Conservation (phyloP, 345 rosid species). For the Citrus inodora region DNA sequence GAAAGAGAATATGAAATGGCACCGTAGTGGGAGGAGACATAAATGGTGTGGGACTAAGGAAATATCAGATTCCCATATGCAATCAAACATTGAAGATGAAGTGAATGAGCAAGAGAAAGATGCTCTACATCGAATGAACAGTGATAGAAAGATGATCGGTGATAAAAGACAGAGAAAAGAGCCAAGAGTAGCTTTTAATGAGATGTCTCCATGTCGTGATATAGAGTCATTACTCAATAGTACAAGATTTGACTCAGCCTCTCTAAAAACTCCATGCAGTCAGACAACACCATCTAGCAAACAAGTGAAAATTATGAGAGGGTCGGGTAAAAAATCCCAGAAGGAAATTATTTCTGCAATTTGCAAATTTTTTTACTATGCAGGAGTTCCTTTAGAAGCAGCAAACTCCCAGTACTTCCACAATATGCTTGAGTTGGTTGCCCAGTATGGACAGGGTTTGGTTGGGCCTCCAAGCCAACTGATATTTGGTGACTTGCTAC, state of each 20-base stretch:
- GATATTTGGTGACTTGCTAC: conserved; percentile 48
- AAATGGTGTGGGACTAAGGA: conserved; percentile 26
- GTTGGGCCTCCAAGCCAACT: conserved; percentile 39
- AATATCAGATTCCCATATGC: conserved; percentile 22
- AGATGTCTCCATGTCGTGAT: conserved; percentile 18
- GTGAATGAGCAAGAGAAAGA: conserved; percentile 30
- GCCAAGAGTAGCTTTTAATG: conserved; percentile 12
- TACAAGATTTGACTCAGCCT: conserved; percentile 40
- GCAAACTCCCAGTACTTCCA: conserved; percentile 57
- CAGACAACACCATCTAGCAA: conserved; percentile 24
- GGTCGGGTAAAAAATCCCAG: conserved; percentile 33
- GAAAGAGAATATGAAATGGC: conserved; percentile 55
- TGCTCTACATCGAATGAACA: conserved; percentile 13
- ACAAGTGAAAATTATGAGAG: conserved; percentile 27
- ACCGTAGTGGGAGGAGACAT: conserved; percentile 36
- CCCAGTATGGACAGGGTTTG: conserved; percentile 50
- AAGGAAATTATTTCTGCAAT: conserved; percentile 53
- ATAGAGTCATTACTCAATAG: conserved; percentile 29
- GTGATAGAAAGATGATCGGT: conserved; percentile 16
- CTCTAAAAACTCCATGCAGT: conserved; percentile 24
- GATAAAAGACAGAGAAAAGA: conserved; percentile 24
- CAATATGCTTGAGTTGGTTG: conserved; percentile 58
- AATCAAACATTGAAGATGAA: conserved; percentile 35
- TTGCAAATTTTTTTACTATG: conserved; percentile 57
- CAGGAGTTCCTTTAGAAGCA: conserved; percentile 53